Evolutionary conservation across 371 early-diverging fungal genomes (phyloP), one percentile per base, ranked within the genome.

Genomic region (Sporodiniella umbellata): DNA sequence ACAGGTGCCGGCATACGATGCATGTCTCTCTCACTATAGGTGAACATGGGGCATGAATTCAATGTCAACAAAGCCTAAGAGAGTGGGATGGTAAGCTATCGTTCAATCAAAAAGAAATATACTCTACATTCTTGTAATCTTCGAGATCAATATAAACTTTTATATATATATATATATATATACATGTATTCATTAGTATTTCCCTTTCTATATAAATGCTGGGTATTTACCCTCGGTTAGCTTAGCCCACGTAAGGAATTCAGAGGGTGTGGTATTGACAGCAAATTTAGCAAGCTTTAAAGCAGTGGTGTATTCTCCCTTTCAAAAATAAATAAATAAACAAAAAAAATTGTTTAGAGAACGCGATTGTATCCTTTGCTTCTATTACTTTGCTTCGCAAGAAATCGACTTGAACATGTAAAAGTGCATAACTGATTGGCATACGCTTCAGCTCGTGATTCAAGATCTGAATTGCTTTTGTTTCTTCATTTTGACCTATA

Each of bases 11-110:
- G 95, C 88, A 95, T 90, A 17, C 94, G 81, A 47, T 93, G 95
- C 58, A 88, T 68, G 58, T 97, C 98, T 22, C 86, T 80, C 54
- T 94, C 94, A 51, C 83, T 85, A 68, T 87, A 92, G 0, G 95
- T 92, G 62, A 95, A 96, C 98, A 97, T 96, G 3, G 98, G 98
- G 64, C 98, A 97, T 14, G 94, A 89, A 64, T 97, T 97, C 55
- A 97, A 77, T 0, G 96, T 87, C 60, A 97, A 78, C 15, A 97
- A 75, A 12, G 98, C 98, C 86, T 85, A 40, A 37, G 3, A 33
- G n/a, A n/a, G n/a, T n/a, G n/a, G n/a, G n/a, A n/a, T n/a, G n/a
- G n/a, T n/a, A n/a, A n/a, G n/a, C n/a, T n/a, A n/a, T n/a, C n/a
- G n/a, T n/a, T n/a, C n/a, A n/a, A n/a, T n/a, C n/a, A n/a, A n/a